Percentiles rank a stretch among this genome's conserved stretches.
Evolutionary conservation across 441 rosid species (phyloP).

Genomic region (Biscutella laevigata): DNA sequence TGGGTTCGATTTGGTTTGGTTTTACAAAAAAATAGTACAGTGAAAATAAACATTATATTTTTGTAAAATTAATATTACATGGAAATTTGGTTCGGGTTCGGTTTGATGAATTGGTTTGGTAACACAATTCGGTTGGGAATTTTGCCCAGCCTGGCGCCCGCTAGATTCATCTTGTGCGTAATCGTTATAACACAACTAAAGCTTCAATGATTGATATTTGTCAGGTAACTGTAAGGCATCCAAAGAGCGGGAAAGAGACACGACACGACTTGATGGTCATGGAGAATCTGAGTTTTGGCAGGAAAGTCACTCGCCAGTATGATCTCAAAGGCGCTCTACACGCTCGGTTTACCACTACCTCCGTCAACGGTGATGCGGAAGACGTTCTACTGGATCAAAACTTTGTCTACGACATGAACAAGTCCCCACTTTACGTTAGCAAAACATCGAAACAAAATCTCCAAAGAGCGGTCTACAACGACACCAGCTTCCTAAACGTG

Average conservation of each 20-base stretch:
- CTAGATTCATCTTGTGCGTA: no score
- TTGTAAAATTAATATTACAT: no score
- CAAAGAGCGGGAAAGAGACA: slow-evolving; percentile 70
- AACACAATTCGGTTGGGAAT: no score
- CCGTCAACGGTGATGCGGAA: slow-evolving; percentile 44
- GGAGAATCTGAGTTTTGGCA: slow-evolving; percentile 85
- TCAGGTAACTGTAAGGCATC: slow-evolving; percentile 70
- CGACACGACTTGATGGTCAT: slow-evolving; percentile 89
- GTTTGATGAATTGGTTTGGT: no score
- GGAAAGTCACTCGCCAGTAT: slow-evolving; percentile 71
- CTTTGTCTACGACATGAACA: slow-evolving; percentile 86
- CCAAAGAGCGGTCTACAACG: slow-evolving; percentile 91
- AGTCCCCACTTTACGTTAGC: slow-evolving; percentile 80
- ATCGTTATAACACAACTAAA: no score
- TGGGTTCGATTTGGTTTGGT: no score
- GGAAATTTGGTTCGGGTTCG: no score
- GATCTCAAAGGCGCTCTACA: slow-evolving; percentile 95
- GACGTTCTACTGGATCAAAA: slow-evolving; percentile 93
- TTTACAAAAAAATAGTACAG: no score
- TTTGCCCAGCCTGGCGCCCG: no score
- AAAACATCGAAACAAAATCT: slow-evolving; percentile 59
- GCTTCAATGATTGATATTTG: not conserved
- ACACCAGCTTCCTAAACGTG: slow-evolving; percentile 81
- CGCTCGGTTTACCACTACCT: slow-evolving; percentile 55
- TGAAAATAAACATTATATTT: no score